phyloP scores from a whole-genome alignment of 2,329 filamentous ascomycete genomes.

The Aspergillus tamarii region DNA sequence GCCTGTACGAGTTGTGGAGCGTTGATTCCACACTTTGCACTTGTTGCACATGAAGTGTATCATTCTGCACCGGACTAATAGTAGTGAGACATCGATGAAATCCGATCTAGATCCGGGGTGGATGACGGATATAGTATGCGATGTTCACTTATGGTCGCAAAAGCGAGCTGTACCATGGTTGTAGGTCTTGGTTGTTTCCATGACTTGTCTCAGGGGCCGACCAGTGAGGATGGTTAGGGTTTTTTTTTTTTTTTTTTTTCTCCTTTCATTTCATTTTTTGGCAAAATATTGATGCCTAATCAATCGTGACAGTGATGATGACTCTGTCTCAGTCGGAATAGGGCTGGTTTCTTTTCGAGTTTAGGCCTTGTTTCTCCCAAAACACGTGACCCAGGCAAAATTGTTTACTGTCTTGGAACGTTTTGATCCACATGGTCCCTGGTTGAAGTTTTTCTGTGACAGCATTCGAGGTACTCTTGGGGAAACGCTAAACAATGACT shows the following conservation, averaged over 20 bases:
- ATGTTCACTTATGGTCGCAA: not conserved
- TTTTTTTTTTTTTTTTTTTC: not conserved
- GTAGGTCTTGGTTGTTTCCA: not conserved
- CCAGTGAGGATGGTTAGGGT: not conserved
- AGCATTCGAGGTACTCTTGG: not conserved
- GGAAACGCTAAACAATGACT: not conserved
- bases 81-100: not conserved
- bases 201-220: not conserved
- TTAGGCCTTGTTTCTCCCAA: not conserved
- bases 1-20: constrained; percentile 49
- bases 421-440: not conserved
- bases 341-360: not conserved
- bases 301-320: not conserved
- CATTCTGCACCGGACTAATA: constrained; percentile 40
- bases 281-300: not conserved
- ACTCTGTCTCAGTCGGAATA: no score
- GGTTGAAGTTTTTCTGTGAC: not conserved
- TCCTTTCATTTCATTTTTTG: not conserved
- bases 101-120: not conserved
- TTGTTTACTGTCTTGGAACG: not conserved
- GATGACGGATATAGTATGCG: no score
- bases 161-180: not conserved
- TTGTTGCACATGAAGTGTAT: constrained; percentile 53
- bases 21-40: constrained; percentile 54
- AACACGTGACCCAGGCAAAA: not conserved